These are phyloP conservation scores for Maudiozyma humilis DNA, from an alignment of 1,139 yeast species.

Conservation along the genomic window DNA sequence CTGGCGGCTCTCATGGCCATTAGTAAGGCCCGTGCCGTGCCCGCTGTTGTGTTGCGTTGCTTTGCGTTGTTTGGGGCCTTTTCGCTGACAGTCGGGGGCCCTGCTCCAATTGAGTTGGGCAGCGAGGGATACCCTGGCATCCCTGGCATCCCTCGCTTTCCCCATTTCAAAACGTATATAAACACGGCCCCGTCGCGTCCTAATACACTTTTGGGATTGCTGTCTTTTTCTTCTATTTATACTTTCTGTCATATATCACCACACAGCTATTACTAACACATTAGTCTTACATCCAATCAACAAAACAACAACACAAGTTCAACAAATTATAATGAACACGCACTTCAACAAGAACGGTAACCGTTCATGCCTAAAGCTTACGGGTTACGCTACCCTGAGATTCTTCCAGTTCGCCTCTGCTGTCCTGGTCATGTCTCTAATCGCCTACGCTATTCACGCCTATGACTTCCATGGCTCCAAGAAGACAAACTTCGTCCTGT, in stretches of 20 bases:
- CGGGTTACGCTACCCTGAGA: constrained; percentile 9
- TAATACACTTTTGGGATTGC: neutral
- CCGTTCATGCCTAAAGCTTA: neutral
- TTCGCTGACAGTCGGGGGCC: too few relatives aligned
- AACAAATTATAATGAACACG: neutral
- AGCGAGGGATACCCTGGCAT: too few relatives aligned
- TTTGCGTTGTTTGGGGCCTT: neutral
- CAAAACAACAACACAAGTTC: neutral
- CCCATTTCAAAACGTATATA: neutral
- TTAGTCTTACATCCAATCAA: neutral
- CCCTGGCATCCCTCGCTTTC: neutral
- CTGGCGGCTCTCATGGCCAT: neutral
- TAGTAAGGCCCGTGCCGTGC: too few relatives aligned
- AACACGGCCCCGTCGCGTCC: neutral
- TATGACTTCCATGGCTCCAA: constrained; percentile 16
- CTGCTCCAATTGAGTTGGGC: too few relatives aligned
- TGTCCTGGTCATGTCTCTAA: constrained; percentile 21
- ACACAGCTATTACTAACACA: neutral
- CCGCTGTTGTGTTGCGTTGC: neutral
- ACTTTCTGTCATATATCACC: neutral
- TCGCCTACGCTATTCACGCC: constrained; percentile 16
- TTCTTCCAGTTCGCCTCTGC: constrained; percentile 19
- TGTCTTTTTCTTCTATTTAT: neutral
- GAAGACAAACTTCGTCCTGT: constrained; percentile 22
- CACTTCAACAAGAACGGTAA: neutral